Base-by-base conservation (phyloP, 2,329 filamentous ascomycete species). In the Cordyceps sp. region DNA sequence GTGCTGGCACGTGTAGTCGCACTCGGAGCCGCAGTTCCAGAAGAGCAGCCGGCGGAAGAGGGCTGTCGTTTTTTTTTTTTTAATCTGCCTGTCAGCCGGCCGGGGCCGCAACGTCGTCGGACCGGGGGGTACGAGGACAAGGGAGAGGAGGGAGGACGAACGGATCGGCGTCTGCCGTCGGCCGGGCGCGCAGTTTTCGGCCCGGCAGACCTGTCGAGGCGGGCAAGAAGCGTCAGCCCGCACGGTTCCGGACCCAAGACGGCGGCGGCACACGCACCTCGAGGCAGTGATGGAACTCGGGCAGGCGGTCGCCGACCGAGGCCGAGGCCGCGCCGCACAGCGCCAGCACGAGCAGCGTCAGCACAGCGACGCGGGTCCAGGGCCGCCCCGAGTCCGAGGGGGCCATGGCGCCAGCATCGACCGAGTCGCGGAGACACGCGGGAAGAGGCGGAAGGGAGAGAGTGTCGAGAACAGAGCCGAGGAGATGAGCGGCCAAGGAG, bases 1-100 rank as follows among this genome's bases (percentile, higher is more conserved):
- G 64, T 93, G 88, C 55, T 98, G 90, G 64, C 90, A 98, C 38
- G 82, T 78, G 62, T 98, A 93, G 64, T 98, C 86, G 73, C 90
- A 98, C 69, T 98, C 88, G 49, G 80, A 67, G 38, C 80, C 72
- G 60, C 90, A 98, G 52, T 74, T 75, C 90, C 90, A 98, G 53
- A 94, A 61, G 48, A 96, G 75, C 43, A 96, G 66, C 39, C 82
- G 82, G 52, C 78, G 85, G 56, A 81, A 73, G 44, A 93, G 53
- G 39, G 90, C 85, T 93, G 30, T n/a, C n/a, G n/a, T n/a, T n/a
- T n/a, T n/a, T n/a, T n/a, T n/a, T n/a, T n/a, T n/a, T n/a, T n/a
- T n/a, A n/a, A n/a, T n/a, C n/a, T n/a, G n/a, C n/a, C n/a, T n/a
- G n/a, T n/a, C n/a, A n/a, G n/a, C n/a, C n/a, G n/a, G n/a, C n/a